Evolutionary conservation across 2,329 filamentous ascomycete species (phyloP).

Genomic region (Lithohypha guttulata): DNA sequence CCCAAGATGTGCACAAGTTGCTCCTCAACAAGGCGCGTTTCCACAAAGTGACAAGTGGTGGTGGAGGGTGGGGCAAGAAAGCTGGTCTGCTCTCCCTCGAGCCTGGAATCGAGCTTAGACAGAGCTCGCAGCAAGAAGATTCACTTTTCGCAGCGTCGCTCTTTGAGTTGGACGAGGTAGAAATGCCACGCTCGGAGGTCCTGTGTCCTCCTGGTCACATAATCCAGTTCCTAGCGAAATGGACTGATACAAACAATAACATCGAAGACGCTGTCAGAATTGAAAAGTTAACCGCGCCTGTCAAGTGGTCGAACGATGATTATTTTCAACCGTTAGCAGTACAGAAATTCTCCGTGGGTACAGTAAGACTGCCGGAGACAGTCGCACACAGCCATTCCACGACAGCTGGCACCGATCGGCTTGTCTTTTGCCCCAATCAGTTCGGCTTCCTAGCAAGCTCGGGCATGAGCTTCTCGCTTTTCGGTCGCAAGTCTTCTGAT

Average conservation of each 20-base stretch:
- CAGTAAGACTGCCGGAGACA: neutral
- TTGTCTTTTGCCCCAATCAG: slow-evolving; percentile 3
- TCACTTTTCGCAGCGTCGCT: neutral
- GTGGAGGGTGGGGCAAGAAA: slow-evolving; percentile 22
- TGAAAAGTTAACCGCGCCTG: neutral
- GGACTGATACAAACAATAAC: neutral
- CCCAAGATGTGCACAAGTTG: neutral
- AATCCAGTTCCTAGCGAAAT: slow-evolving; percentile 4
- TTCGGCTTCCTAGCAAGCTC: slow-evolving; percentile 1
- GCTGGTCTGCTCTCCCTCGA: slow-evolving; percentile 21
- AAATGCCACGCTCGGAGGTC: neutral
- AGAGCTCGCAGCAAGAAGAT: neutral
- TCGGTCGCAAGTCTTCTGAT: no score
- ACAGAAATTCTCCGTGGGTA: slow-evolving; percentile 2
- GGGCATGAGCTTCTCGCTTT: slow-evolving; percentile 1
- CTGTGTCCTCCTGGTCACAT: slow-evolving; percentile 4
- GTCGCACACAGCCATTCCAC: neutral
- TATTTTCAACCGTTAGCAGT: neutral
- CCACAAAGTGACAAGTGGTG: slow-evolving; percentile 21
- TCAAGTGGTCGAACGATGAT: neutral
- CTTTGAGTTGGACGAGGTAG: neutral
- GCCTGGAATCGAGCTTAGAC: slow-evolving; percentile 11
- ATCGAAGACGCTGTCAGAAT: neutral
- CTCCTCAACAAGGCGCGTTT: slow-evolving; percentile 10
- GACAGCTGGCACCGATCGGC: neutral